Base-by-base conservation (phyloP, 202 grass and related monocot genomes). In the Dendrocalamus latiflorus region DNA sequence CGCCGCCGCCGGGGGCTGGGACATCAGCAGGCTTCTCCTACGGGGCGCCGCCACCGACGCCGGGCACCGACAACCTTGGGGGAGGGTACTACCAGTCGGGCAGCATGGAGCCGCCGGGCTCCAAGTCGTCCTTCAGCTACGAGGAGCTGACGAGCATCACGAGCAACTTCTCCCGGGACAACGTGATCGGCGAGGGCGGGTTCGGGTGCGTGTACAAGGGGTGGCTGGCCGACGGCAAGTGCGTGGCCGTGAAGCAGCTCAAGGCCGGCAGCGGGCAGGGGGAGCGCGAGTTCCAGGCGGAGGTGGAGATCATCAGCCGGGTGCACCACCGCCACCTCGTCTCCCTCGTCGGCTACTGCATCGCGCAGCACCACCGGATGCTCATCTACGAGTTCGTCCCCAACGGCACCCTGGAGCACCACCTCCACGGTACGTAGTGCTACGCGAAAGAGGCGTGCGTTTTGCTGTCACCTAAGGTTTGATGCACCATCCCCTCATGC, bases 361-460 rank as follows among this genome's bases (percentile, higher is more conserved):
- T 96, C 26, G 77, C 83, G 16, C 71, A 80, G 24, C 63, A 93
- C 61, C 90, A 96, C 55, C 83, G 93, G 51, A 84, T 93, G 83
- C 93, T 96, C 61, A 77, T 96, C 48, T 96, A 96, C 56, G 93
- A 96, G 60, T 96, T 90, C 56, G 90, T 96, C 13, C 84, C 93
- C 38, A 96, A 96, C 3, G 71, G 70, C 39, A 93, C 93, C 21
- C 86, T 96, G 24, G 89, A 96, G 1, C 82, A 89, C 42, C 90
- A 97, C 45, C 91, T 97, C n/a, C 91, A 97, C 15, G 88, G 90
- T 94, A n/a, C n/a, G n/a, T n/a, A n/a, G n/a, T n/a, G n/a, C n/a
- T n/a, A n/a, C n/a, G n/a, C n/a, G n/a, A n/a, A n/a, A n/a, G n/a
- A n/a, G n/a, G n/a, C n/a, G n/a, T n/a, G n/a, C n/a, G n/a, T n/a